These are phyloP conservation scores for Melaleuca quinquenervia DNA, from an alignment of 345 rosid species.

Conservation along the genomic window DNA sequence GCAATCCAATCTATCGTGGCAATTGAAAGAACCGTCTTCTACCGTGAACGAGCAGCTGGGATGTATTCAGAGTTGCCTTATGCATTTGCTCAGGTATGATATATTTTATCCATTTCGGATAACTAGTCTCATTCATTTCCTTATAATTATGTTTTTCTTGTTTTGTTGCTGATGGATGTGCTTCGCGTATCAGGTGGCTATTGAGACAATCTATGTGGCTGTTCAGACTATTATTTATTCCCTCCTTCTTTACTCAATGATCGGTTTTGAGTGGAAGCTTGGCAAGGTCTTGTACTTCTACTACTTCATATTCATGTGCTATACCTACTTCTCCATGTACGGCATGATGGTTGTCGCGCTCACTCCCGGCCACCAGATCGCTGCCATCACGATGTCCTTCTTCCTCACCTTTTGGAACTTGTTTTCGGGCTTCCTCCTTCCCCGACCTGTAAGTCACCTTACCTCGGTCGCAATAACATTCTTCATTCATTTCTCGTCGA, in stretches of 20 bases:
- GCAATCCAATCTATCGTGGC: conserved; percentile 25
- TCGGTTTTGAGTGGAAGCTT: conserved; percentile 13
- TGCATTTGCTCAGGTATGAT: conserved; percentile 26
- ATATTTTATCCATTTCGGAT: not conserved
- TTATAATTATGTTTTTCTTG: not conserved
- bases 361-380: conserved; percentile 22
- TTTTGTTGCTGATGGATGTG: not conserved
- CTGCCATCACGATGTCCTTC: conserved; percentile 15
- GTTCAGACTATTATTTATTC: conserved; percentile 9
- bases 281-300: conserved; percentile 14
- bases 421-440: conserved; percentile 21
- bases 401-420: conserved; percentile 20
- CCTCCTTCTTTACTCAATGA: conserved; percentile 11
- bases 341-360: conserved; percentile 24
- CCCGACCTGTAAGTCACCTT: conserved; percentile 11
- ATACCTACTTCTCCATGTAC: conserved; percentile 19
- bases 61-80: conserved; percentile 35
- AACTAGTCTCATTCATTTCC: not conserved
- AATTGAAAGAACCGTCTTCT: conserved; percentile 32
- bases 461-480: not conserved
- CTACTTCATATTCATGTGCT: conserved; percentile 21
- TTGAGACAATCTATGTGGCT: conserved; percentile 18
- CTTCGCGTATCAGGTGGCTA: conserved; percentile 11
- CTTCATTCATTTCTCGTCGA: not conserved
- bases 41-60: conserved; percentile 31